phyloP scores from a whole-genome alignment of 805 yeast species.

The Lachancea dasiensis region DNA sequence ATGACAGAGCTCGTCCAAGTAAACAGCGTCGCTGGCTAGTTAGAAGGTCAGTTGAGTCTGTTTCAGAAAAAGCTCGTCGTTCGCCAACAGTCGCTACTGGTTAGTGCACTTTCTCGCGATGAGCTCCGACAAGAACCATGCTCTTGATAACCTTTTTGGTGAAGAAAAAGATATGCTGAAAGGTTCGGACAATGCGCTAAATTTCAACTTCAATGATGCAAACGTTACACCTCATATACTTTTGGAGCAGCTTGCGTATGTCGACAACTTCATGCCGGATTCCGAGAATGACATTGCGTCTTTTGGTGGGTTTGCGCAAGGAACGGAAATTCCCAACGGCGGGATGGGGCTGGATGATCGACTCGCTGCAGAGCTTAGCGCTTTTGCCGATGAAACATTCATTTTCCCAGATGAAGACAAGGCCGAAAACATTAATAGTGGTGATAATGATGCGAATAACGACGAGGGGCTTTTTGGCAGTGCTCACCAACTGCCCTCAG shows the following conservation, averaged over 20 bases:
- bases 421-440: conserved; percentile 37
- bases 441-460: conserved; percentile 9
- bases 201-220: conserved; percentile 4
- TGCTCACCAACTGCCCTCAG: too few species aligned
- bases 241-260: conserved; percentile 72
- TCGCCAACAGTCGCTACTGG: neutral
- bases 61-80: neutral
- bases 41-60: conserved; percentile 1
- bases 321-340: conserved; percentile 1
- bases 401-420: conserved; percentile 80
- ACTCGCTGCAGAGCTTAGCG: conserved; percentile 61
- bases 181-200: conserved; percentile 5
- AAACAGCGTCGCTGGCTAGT: too few species aligned
- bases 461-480: too few species aligned
- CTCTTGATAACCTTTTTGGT: conserved; percentile 9
- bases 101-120: conserved; percentile 3
- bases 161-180: conserved; percentile 4
- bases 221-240: conserved; percentile 39
- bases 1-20: too few species aligned
- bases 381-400: conserved; percentile 77
- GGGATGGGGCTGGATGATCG: conserved; percentile 44
- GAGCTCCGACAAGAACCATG: conserved; percentile 7
- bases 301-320: conserved; percentile 7
- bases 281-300: conserved; percentile 17
- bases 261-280: conserved; percentile 67